Percentiles rank a stretch among this genome's conserved stretches.
Conservation (phyloP, 202 grass and related monocot genomes). For the Elaeis oleifera region DNA sequence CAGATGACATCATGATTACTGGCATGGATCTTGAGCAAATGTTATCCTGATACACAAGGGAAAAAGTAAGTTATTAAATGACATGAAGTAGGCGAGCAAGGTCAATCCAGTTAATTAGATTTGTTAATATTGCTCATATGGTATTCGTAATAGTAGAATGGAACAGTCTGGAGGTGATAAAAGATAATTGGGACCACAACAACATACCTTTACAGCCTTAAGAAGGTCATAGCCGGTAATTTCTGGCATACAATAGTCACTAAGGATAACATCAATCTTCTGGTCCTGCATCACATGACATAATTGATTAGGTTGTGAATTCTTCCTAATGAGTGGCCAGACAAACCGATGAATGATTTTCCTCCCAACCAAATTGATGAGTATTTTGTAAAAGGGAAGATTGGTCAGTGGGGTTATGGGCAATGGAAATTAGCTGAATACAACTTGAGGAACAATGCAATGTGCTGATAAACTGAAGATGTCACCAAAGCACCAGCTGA, state of each 20-base stretch:
- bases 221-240: conserved; percentile 28
- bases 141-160: background rate
- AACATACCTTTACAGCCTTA: conserved; percentile 18
- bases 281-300: conserved; percentile 8
- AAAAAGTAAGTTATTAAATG: background rate
- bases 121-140: no score
- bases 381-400: no score
- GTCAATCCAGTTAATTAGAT: no score
- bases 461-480: no score
- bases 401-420: no score
- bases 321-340: no score
- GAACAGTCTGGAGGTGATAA: background rate
- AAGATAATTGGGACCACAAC: background rate
- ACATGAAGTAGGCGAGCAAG: background rate
- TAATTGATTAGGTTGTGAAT: no score
- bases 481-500: no score
- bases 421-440: no score
- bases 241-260: conserved; percentile 26
- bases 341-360: no score
- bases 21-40: conserved; percentile 13
- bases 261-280: conserved; percentile 24
- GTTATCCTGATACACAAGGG: conserved; percentile 1
- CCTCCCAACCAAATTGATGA: no score
- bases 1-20: conserved; percentile 26
- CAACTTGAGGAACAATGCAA: no score